Conservation (phyloP, 208 protist genomes). For the Trypanosomatidae sp. region DNA sequence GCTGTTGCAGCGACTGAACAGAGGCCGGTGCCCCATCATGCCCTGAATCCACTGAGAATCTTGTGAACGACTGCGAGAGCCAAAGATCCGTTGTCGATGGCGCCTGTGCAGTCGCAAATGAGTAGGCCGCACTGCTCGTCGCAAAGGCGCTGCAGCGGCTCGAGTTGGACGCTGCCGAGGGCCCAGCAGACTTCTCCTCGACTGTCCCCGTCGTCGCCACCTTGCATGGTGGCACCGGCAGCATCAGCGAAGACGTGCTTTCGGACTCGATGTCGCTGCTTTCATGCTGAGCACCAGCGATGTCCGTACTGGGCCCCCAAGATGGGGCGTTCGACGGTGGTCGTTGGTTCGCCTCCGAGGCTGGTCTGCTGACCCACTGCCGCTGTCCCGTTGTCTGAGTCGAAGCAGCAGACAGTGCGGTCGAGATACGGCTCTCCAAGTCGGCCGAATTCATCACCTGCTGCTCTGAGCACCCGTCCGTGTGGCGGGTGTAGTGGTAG, state of each 20-base stretch:
- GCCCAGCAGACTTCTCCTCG: not conserved
- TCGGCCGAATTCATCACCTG: not conserved
- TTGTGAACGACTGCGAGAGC: not conserved
- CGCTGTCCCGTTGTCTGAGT: not conserved
- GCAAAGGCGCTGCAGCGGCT: too few species aligned
- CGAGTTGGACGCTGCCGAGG: not conserved
- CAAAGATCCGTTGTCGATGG: not conserved
- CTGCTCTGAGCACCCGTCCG: not conserved
- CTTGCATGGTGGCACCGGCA: too few species aligned
- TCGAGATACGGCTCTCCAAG: slow-evolving; percentile 4
- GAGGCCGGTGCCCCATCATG: not conserved
- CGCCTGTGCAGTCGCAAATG: not conserved
- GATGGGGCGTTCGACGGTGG: not conserved
- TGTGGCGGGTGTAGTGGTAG: not conserved
- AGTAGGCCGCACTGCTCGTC: too few species aligned
- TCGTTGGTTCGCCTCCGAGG: not conserved
- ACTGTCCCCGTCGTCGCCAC: not conserved
- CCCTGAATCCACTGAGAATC: not conserved
- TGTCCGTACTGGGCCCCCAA: not conserved
- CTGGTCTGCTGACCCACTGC: not conserved
- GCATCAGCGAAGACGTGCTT: not conserved
- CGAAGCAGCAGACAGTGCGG: not conserved
- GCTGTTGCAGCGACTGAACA: not conserved
- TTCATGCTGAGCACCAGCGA: not conserved
- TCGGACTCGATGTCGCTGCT: not conserved